phyloP scores from a whole-genome alignment of 1,139 yeast species.

The Yamadazyma songkhlaensis region DNA sequence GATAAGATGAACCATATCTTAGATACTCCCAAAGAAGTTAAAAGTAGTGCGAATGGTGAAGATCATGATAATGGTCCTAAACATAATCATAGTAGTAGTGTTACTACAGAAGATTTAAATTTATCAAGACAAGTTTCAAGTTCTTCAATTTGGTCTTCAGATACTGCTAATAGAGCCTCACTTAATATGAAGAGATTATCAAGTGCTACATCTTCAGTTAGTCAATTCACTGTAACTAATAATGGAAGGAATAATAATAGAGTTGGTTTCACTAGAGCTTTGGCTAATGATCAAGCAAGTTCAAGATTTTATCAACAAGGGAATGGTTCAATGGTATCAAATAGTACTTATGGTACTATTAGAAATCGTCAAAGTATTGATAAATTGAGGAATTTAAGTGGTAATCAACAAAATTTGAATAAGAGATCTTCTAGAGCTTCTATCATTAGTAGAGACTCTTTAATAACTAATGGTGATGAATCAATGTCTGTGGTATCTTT shows the following conservation, averaged over 20 bases:
- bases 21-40: neutral
- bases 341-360: slow-evolving; percentile 15
- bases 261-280: slow-evolving; percentile 46
- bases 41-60: neutral
- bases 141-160: slow-evolving; percentile 41
- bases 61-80: neutral
- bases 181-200: slow-evolving; percentile 32
- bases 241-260: slow-evolving; percentile 15
- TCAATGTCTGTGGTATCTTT: slow-evolving; percentile 35
- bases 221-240: slow-evolving; percentile 24
- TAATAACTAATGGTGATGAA: slow-evolving; percentile 27
- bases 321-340: slow-evolving; percentile 21
- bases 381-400: slow-evolving; percentile 18
- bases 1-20: slow-evolving; percentile 4
- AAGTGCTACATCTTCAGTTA: slow-evolving; percentile 29
- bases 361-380: slow-evolving; percentile 32
- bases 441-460: slow-evolving; percentile 24
- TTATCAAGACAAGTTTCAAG: slow-evolving; percentile 32
- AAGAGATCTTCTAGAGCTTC: slow-evolving; percentile 37
- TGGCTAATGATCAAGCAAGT: slow-evolving; percentile 29
- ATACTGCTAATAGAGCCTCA: slow-evolving; percentile 26
- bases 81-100: neutral
- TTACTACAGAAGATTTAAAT: slow-evolving; percentile 8
- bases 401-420: slow-evolving; percentile 15
- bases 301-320: slow-evolving; percentile 22